Evolutionary conservation across 306 rosid species (phyloP), one percentile per base, ranked within the genome.

Genomic region (Purshia tridentata): DNA sequence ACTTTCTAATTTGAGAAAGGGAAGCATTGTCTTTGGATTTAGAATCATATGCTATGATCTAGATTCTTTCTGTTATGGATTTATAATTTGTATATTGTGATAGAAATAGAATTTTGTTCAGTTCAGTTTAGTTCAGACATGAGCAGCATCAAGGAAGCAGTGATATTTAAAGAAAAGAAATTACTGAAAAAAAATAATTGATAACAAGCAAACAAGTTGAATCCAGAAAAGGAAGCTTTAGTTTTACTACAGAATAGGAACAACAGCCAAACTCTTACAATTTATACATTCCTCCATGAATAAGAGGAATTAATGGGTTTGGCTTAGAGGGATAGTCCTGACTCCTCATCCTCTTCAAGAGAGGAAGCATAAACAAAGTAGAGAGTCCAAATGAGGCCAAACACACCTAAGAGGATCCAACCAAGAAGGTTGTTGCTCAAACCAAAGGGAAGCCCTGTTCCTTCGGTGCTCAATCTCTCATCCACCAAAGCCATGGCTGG

Each of bases 361-460:
- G 68, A 19, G 0, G 91, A 80, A 78, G 91, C 41, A 84, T 94
- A 94, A 46, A 77, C 7, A 60, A 83, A 47, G 68, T 81, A 94
- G 23, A 89, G 55, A 51, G 80, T 29, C 98, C 98, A 94, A 4
- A 89, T 82, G 48, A 94, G 86, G 58, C 77, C 98, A 71, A 94
- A 94, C 77, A 82, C 91, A 63, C 82, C 97, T 0, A 88, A 52
- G 9, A 94, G 84, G 81, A 91, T 85, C 97, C 98, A 94, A 49
- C 88, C 94, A 15, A 94, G 92, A 78, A 85, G 76, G 82, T 91
- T 94, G 90, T 91, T 94, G 90, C 97, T 94, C 70, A 94, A 81
- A 1, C 98, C 98, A 74, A 91, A 91, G 19, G 98, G 98, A 75
- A 94, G 94, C 20, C 98, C 98, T 12, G 98, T 91, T 51, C 98